Conservation (phyloP, 371 early-diverging fungal genomes). For the Actinomucor elegans region DNA sequence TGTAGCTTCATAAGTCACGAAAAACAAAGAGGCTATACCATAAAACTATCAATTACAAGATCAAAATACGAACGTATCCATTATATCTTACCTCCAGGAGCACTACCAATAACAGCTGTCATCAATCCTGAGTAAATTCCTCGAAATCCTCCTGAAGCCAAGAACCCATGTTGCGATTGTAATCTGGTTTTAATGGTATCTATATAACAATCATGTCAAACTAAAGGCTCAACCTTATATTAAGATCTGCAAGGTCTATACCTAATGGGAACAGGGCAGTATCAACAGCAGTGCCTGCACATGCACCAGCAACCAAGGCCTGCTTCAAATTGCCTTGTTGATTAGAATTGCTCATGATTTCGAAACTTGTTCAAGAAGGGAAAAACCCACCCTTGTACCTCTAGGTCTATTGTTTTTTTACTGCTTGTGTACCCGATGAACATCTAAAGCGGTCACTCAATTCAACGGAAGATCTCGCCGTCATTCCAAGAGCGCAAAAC, state of each 20-base stretch:
- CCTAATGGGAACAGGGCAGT: constrained; percentile 83
- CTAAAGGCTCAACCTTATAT: too few relatives aligned
- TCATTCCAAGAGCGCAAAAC: too few relatives aligned
- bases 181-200: constrained; percentile 93
- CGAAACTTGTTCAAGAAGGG: too few relatives aligned
- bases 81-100: constrained; percentile 85
- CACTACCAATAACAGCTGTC: constrained; percentile 92
- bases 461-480: too few relatives aligned
- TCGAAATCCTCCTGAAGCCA: constrained; percentile 87
- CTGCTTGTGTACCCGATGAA: too few relatives aligned
- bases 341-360: constrained; percentile 7
- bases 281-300: constrained; percentile 88
- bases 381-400: too few relatives aligned
- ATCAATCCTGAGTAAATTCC: constrained; percentile 91
- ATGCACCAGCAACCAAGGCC: constrained; percentile 70
- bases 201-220: not conserved
- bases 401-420: too few relatives aligned
- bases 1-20: constrained; percentile 85
- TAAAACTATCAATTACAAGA: not conserved
- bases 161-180: constrained; percentile 88
- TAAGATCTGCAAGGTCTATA: too few relatives aligned
- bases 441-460: too few relatives aligned
- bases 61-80: too few relatives aligned
- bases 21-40: constrained; percentile 83
- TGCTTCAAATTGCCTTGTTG: constrained; percentile 43